phyloP scores from a whole-genome alignment of 2,329 filamentous ascomycete genomes.

The Stachybotrys echinatus region DNA sequence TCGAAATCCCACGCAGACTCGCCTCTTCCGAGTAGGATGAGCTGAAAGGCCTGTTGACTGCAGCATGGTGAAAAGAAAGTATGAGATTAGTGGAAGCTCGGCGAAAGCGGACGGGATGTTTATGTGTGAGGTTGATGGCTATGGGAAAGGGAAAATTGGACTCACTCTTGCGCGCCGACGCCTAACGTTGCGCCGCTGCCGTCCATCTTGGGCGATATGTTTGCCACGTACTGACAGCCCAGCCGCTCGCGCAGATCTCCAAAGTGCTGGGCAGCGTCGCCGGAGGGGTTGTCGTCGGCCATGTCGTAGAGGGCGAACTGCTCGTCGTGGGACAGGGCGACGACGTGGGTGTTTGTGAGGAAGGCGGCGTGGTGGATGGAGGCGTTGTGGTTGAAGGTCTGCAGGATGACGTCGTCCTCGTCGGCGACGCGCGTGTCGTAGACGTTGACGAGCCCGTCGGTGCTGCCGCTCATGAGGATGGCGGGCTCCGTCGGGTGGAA shows the following conservation, averaged over 20 bases:
- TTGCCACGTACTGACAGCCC: slow-evolving; percentile 68
- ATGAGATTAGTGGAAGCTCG: no score
- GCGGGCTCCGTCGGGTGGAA: slow-evolving; percentile 57
- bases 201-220: slow-evolving; percentile 56
- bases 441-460: slow-evolving; percentile 73
- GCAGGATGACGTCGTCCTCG: slow-evolving; percentile 72
- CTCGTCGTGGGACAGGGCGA: slow-evolving; percentile 73
- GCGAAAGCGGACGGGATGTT: no score
- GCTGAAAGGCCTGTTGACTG: slow-evolving; percentile 52
- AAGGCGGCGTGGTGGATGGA: slow-evolving; percentile 74
- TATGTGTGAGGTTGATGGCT: no score
- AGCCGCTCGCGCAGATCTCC: slow-evolving; percentile 65
- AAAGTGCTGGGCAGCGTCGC: slow-evolving; percentile 50
- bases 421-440: slow-evolving; percentile 66
- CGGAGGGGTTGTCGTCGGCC: slow-evolving; percentile 57
- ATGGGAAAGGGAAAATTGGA: no score
- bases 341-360: slow-evolving; percentile 58
- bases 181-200: slow-evolving; percentile 56
- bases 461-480: slow-evolving; percentile 69
- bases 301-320: slow-evolving; percentile 68
- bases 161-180: slow-evolving; percentile 63
- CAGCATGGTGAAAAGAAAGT: background rate
- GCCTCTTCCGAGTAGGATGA: slow-evolving; percentile 50
- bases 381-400: slow-evolving; percentile 72
- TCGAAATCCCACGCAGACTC: slow-evolving; percentile 47